phyloP scores from a whole-genome alignment of 163 green algal genomes.

The Scenedesmus sp. region DNA sequence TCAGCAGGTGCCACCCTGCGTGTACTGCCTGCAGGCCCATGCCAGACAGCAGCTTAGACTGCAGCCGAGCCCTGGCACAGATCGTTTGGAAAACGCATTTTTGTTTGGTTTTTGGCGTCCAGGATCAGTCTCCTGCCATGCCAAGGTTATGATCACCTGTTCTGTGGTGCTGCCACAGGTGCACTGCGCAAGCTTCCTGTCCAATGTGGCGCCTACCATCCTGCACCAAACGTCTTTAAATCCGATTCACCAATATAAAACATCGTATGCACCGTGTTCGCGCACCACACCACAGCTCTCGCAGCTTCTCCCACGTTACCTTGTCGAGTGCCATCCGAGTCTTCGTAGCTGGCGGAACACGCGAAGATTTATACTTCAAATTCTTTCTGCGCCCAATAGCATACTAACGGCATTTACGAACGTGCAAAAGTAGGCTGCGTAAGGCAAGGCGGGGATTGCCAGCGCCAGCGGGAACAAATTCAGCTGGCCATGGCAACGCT shows the following conservation, averaged over 20 bases:
- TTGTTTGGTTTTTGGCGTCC: no score
- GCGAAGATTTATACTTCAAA: not conserved
- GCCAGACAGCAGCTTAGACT: no score
- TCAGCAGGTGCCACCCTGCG: no score
- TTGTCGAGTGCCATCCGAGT: not conserved
- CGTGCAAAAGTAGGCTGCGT: not conserved
- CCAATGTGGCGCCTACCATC: not conserved
- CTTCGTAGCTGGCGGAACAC: not conserved
- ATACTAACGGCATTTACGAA: not conserved
- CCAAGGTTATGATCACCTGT: no score
- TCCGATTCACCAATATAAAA: no score
- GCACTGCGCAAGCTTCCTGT: no score
- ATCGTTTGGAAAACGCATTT: no score
- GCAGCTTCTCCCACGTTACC: not conserved
- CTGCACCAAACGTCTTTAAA: no score
- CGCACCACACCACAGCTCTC: not conserved
- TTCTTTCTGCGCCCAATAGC: not conserved
- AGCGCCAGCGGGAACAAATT: not conserved
- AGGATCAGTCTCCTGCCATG: no score
- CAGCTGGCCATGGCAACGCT: not conserved
- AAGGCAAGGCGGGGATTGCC: not conserved
- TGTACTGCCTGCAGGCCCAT: no score
- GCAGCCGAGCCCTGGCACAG: no score
- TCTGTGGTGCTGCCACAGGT: not conserved
- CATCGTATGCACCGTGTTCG: no score